Percentiles rank a stretch among this genome's conserved stretches.
These are phyloP conservation scores for Calocera viscosa DNA, from an alignment of 768 basidiomycete genomes.

Conservation along the genomic window DNA sequence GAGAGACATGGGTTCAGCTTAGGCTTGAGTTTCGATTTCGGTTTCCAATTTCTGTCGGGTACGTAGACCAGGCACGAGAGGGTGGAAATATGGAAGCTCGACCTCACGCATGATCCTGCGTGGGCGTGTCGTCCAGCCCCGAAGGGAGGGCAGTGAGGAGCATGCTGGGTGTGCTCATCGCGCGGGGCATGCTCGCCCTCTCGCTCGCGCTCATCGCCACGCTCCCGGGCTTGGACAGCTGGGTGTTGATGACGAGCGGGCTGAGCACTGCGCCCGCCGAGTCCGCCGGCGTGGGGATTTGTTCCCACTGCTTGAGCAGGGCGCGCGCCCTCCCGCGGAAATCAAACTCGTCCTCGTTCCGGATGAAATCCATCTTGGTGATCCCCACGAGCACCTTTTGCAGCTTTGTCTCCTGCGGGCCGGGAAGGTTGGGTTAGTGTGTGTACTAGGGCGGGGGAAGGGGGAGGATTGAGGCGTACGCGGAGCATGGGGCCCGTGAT, in stretches of 20 bases:
- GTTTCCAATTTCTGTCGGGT: too few relatives aligned
- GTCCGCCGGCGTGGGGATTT: neutral
- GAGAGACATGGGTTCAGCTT: too few relatives aligned
- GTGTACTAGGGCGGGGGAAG: neutral
- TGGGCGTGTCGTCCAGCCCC: neutral
- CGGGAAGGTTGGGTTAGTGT: neutral
- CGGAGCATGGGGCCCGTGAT: neutral
- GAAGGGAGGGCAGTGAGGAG: neutral
- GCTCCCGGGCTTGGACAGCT: neutral
- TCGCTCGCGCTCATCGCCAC: neutral
- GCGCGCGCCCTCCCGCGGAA: neutral
- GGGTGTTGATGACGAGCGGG: neutral
- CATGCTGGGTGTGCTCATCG: neutral
- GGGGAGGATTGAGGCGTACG: neutral
- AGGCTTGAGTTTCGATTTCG: too few relatives aligned
- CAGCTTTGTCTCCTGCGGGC: neutral
- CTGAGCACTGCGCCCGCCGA: neutral
- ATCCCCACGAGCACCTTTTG: conserved; percentile 2
- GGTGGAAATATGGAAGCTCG: neutral
- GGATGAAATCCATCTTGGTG: neutral
- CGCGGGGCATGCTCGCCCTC: neutral
- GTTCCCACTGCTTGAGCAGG: neutral
- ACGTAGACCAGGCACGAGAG: too few relatives aligned
- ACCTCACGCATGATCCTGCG: too few relatives aligned
- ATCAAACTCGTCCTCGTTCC: neutral